Evolutionary conservation across 1,284 basidiomycete genomes (phyloP).

Genomic region (Papiliotrema laurentii): DNA sequence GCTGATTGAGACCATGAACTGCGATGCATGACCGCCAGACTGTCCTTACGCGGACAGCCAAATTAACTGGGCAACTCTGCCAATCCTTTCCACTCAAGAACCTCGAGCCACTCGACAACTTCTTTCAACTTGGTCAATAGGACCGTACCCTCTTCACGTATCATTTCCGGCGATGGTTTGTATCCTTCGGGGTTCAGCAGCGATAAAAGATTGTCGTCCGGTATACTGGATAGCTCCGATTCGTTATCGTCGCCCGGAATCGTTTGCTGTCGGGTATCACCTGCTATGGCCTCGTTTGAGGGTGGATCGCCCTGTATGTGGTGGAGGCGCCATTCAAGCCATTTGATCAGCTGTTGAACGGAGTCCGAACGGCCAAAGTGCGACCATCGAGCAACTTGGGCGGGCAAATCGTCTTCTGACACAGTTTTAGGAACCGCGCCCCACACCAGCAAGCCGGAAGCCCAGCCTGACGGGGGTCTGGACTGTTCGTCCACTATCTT

Average conservation of each 20-base stretch:
- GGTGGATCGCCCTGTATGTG: not conserved
- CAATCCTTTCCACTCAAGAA: constrained; percentile 35
- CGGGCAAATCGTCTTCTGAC: constrained; percentile 18
- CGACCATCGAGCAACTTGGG: constrained; percentile 29
- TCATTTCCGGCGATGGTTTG: constrained; percentile 5
- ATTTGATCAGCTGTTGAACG: constrained; percentile 18
- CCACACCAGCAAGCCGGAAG: constrained; percentile 34
- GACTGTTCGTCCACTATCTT: constrained; percentile 27
- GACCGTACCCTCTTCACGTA: constrained; percentile 8
- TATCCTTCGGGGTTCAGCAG: constrained; percentile 21
- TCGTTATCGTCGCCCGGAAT: constrained; percentile 1
- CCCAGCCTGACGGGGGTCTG: constrained; percentile 34
- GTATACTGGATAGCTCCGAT: constrained; percentile 7
- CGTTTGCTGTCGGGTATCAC: constrained; percentile 10
- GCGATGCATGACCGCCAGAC: too few relatives aligned
- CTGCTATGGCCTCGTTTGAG: constrained; percentile 6
- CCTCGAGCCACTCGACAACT: constrained; percentile 27
- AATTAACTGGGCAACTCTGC: too few relatives aligned
- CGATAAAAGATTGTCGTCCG: constrained; percentile 15
- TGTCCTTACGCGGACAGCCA: too few relatives aligned
- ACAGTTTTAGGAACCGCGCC: constrained; percentile 17
- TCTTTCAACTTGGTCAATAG: constrained; percentile 16
- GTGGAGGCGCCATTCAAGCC: constrained; percentile 21
- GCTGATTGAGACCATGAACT: too few relatives aligned
- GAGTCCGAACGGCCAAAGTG: constrained; percentile 25